Evolutionary conservation across 345 rosid genomes (phyloP), one percentile per base, ranked within the genome.

Genomic region (Lumnitzera racemosa): DNA sequence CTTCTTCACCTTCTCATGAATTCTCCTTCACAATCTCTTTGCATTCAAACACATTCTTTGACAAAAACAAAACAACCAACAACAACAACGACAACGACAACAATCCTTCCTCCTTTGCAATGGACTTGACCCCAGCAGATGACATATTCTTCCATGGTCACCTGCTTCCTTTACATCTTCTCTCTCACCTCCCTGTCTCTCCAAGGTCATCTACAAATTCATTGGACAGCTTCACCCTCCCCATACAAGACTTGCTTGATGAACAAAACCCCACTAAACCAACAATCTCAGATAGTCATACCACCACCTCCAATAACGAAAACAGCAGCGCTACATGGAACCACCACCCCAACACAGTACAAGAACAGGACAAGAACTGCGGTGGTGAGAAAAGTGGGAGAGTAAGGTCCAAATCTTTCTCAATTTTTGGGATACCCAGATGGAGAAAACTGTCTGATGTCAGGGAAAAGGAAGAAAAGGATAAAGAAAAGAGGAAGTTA

Each of bases 71-170:
- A 46, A 13, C 56, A 4, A 71, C 49, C 12, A 16, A 43, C 52
- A 54, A 78, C 49, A 14, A 15, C 56, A 27, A 27, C 31, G 4
- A 4, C 29, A 54, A 78, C 47, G 11, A 15, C 56, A 79, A 79
- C 54, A 67, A 78, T 62, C 70, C 72, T 59, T 43, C 75, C 63
- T 74, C 89, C 16, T 72, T 78, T 54, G 91, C 96, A 25, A 80
- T 88, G 13, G 99, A 94, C 76, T 75, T 94, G 51, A 81, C 97
- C 13, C 99, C 99, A 0, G 99, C 99, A 0, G 99, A 94, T 76
- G 99, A 94, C 47, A 94, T 94, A 76, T 94, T 94, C 92, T 94
- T 94, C 77, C 99, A 94, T 61, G 99, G 99, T 47, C 97, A 92
- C 70, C 78, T 92, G 65, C 97, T 94, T 14, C 99, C 99, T 67